A percentile compares a stretch with the other conserved stretches of the same genome.
phyloP scores from a whole-genome alignment of 139 green algal species.

The Closterium sp. region DNA sequence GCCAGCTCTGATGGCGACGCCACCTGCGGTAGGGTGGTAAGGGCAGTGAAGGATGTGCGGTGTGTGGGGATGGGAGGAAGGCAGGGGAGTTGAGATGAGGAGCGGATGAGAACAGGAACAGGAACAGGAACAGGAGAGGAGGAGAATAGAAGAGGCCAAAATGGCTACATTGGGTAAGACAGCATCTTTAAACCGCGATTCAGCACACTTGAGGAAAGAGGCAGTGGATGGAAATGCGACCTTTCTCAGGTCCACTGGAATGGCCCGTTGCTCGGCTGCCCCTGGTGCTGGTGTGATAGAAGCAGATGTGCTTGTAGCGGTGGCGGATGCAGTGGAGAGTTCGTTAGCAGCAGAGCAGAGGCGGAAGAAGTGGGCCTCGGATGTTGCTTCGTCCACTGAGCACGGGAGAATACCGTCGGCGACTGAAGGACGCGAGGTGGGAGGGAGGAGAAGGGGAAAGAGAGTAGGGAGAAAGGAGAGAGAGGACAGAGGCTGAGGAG shows the following conservation, averaged over 20 bases:
- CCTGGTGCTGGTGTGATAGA: background rate
- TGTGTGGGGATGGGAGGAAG: too few relatives aligned
- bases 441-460: background rate
- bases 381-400: background rate
- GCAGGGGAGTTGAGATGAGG: too few relatives aligned
- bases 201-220: too few relatives aligned
- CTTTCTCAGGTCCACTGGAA: background rate
- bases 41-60: too few relatives aligned
- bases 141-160: too few relatives aligned
- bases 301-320: background rate
- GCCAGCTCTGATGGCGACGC: slow-evolving; percentile 65
- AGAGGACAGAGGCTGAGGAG: too few relatives aligned
- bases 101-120: background rate
- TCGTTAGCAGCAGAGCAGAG: background rate
- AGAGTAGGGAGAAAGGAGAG: too few relatives aligned
- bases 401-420: background rate
- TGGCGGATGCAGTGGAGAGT: background rate
- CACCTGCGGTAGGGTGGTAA: background rate
- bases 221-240: background rate
- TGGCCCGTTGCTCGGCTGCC: background rate
- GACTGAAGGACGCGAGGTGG: background rate
- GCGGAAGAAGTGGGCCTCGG: background rate
- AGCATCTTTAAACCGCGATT: too few relatives aligned
- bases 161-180: too few relatives aligned
- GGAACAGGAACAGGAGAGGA: background rate